A percentile compares a stretch with the other conserved stretches of the same genome.
Conservation (phyloP, 1,139 yeast genomes). For the Martiniozyma asiatica region DNA sequence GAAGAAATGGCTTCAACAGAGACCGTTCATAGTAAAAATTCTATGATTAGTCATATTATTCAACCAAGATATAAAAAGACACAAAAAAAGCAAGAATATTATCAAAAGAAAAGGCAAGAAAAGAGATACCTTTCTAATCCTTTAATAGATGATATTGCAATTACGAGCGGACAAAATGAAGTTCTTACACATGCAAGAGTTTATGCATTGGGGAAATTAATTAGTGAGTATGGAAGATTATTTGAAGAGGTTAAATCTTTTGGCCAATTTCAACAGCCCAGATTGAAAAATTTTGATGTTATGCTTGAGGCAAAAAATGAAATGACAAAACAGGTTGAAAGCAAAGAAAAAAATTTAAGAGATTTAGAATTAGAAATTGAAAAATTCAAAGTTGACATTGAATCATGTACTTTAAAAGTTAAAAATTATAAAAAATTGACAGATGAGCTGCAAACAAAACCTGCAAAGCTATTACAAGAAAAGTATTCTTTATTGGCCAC, state of each 20-base stretch:
- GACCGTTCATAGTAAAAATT: conserved; percentile 23
- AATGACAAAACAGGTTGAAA: conserved; percentile 17
- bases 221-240: conserved; percentile 17
- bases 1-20: conserved; percentile 21
- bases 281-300: conserved; percentile 18
- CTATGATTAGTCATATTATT: conserved; percentile 23
- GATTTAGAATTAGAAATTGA: conserved; percentile 7
- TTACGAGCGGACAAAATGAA: conserved; percentile 9
- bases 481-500: conserved; percentile 26
- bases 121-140: conserved; percentile 63
- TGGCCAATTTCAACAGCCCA: conserved; percentile 20
- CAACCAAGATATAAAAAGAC: conserved; percentile 18
- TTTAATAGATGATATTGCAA: conserved; percentile 24
- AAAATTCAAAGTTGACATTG: conserved; percentile 14
- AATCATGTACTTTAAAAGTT: conserved; percentile 16
- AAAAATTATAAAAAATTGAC: conserved; percentile 10
- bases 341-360: conserved; percentile 21
- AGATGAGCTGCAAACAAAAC: too few relatives aligned
- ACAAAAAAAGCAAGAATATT: conserved; percentile 27
- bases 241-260: conserved; percentile 24
- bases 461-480: too few relatives aligned
- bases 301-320: conserved; percentile 14
- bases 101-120: conserved; percentile 52
- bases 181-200: conserved; percentile 38
- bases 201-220: conserved; percentile 26